Base-by-base conservation (phyloP, 2,329 filamentous ascomycete species). In the Aspergillus fumigatiaffinis region DNA sequence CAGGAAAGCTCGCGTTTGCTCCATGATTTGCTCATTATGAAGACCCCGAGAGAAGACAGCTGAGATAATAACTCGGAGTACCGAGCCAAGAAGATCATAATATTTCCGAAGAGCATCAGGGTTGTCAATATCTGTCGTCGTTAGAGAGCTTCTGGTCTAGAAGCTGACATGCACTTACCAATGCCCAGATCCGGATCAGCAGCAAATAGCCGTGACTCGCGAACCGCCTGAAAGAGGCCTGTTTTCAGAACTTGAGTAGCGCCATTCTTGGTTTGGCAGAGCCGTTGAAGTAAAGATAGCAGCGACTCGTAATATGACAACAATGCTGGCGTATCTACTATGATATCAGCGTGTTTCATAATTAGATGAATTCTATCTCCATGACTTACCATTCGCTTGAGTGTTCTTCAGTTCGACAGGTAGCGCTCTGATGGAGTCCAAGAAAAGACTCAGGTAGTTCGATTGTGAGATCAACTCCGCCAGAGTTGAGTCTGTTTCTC, bases 151-250 rank as follows among this genome's bases (percentile, higher is more conserved):
- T 7, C 32, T 42, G 46, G 20, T 25, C 17, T 23, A 41, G 2
- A 17, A 51, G 41, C 47, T 54, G 32, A 52, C 35, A 26, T 8
- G 25, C 46, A 66, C 75, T 67, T 70, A 83, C 83, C 83, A 57
- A 92, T 86, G 59, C 95, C 92, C 54, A 99, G 86, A 73, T 99
- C 94, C 0, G 94, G 94, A 71, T 99, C 94, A 12, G 90, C 89
- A 8, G 87, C 81, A 72, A 97, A 99, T 23, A 97, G 82, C n/a
- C 87, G 85, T 0, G 92, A 96, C 55, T 88, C 84, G 60, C 89
- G 88, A 28, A 97, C 79, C 0, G 90, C 84, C 48, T 87, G 84
- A 78, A 99, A 93, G 4, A 99, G 82, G 60, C 93, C 93, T 8
- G 91, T 90, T 67, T 95, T 92, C 46, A 97, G 81, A n/a, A 97